phyloP scores from a whole-genome alignment of 2,329 filamentous ascomycete genomes.

The Sclerotinia minor region DNA sequence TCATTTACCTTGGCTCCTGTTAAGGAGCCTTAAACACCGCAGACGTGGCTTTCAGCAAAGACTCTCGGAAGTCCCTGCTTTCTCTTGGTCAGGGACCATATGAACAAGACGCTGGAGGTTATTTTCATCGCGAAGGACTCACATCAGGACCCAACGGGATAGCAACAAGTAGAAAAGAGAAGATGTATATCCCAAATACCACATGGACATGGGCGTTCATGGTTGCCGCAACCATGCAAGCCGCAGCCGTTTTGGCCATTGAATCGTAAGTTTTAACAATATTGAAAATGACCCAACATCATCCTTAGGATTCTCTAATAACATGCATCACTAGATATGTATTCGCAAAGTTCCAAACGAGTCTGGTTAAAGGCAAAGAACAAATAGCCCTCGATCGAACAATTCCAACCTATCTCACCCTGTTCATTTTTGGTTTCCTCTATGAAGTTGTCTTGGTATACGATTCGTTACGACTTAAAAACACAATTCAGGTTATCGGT shows the following conservation, averaged over 20 bases:
- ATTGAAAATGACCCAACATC: background rate
- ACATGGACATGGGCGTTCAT: slow-evolving; percentile 90
- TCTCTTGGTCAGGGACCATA: slow-evolving; percentile 43
- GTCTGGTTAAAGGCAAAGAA: slow-evolving; percentile 52
- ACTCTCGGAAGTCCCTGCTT: slow-evolving; percentile 50
- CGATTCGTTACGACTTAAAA: slow-evolving; percentile 91
- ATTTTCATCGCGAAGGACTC: slow-evolving; percentile 40
- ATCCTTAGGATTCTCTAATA: slow-evolving; percentile 23
- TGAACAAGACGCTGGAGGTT: slow-evolving; percentile 42
- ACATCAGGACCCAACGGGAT: slow-evolving; percentile 28
- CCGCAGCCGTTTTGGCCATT: slow-evolving; percentile 75
- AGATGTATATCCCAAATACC: slow-evolving; percentile 72
- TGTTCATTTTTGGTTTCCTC: slow-evolving; percentile 96
- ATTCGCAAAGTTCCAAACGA: slow-evolving; percentile 80
- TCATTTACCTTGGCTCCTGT: slow-evolving; percentile 31
- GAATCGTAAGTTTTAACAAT: slow-evolving; percentile 68
- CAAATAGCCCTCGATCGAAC: slow-evolving; percentile 61
- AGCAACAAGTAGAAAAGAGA: slow-evolving; percentile 40
- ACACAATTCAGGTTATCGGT: slow-evolving; percentile 97
- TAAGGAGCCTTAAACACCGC: slow-evolving; percentile 42
- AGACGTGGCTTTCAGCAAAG: slow-evolving; percentile 50
- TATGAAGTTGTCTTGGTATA: slow-evolving; percentile 89
- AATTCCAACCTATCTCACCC: slow-evolving; percentile 91
- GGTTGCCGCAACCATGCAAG: slow-evolving; percentile 71
- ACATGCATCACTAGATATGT: slow-evolving; percentile 61